Evolutionary conservation across 2,329 filamentous ascomycete genomes (phyloP).

Genomic region (Cladosporium sp.): DNA sequence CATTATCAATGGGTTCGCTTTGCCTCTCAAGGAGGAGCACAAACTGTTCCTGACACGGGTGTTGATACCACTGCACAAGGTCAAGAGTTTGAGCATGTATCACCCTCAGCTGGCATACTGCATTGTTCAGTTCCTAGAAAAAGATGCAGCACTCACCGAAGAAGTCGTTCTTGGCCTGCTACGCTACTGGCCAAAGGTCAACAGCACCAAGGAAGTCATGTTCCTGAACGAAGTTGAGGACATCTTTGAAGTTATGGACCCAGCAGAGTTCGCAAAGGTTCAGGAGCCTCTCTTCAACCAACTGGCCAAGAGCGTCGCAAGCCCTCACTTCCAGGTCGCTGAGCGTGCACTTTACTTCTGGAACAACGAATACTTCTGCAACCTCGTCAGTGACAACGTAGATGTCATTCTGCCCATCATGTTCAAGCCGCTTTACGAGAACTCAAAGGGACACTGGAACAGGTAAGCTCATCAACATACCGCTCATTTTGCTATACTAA

Average conservation of each 20-base stretch:
- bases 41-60: conserved; percentile 96
- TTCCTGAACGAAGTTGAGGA: conserved; percentile 99
- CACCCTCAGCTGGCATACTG: conserved; percentile 98
- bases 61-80: conserved; percentile 91
- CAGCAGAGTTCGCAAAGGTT: conserved; percentile 96
- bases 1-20: conserved; percentile 97
- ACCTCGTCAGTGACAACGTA: conserved; percentile 97
- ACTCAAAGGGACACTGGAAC: conserved; percentile 99
- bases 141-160: conserved; percentile 94
- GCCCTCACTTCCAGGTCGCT: conserved; percentile 97
- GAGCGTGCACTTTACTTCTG: conserved; percentile 98
- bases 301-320: conserved; percentile 94
- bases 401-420: conserved; percentile 98
- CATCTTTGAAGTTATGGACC: conserved; percentile 99
- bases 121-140: conserved; percentile 97
- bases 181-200: conserved; percentile 98
- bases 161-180: conserved; percentile 94
- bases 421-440: conserved; percentile 98
- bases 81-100: conserved; percentile 99
- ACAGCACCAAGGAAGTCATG: conserved; percentile 99
- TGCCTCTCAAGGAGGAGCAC: conserved; percentile 97
- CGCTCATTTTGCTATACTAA: conserved; percentile 17
- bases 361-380: conserved; percentile 99
- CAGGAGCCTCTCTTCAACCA: conserved; percentile 98
- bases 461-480: conserved; percentile 56